Conservation (phyloP, 1,284 basidiomycete species). For the Phellopilus nigrolimitatus region DNA sequence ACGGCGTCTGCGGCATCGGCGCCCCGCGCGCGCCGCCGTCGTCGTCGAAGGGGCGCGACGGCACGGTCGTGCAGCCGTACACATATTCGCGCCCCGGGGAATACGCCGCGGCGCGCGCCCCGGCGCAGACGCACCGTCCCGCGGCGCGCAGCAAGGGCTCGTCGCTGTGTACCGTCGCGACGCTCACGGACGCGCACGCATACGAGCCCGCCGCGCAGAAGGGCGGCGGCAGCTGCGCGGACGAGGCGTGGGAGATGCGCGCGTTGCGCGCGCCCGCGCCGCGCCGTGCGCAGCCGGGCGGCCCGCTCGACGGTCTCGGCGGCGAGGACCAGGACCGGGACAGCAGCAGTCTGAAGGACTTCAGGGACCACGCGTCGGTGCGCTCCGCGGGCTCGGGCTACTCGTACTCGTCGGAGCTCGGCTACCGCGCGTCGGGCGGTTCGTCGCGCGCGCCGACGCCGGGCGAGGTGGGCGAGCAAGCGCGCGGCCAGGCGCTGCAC, state of each 20-base stretch:
- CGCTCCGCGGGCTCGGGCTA: not conserved
- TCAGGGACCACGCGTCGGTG: not conserved
- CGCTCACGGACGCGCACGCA: slow-evolving; percentile 3
- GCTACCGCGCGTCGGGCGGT: not conserved
- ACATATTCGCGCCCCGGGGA: not conserved
- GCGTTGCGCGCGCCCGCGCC: slow-evolving; percentile 7
- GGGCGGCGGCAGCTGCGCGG: not conserved
- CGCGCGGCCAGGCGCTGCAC: slow-evolving; percentile 9
- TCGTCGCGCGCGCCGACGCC: no score
- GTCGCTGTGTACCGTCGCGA: slow-evolving; percentile 3
- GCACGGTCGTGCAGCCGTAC: slow-evolving; percentile 9
- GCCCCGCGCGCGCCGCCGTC: not conserved
- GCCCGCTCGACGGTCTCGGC: no score
- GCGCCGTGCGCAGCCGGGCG: not conserved
- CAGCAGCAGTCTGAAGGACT: not conserved
- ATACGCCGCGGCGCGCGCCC: not conserved
- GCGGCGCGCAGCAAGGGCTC: no score
- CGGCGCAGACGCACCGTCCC: not conserved
- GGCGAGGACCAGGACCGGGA: no score
- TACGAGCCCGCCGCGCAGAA: not conserved
- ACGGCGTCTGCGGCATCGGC: slow-evolving; percentile 41
- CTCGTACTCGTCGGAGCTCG: not conserved
- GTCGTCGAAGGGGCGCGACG: not conserved
- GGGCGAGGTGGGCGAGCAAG: slow-evolving; percentile 8
- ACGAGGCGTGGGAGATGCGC: slow-evolving; percentile 4